Conservation (phyloP, 2,329 filamentous ascomycete genomes). For the Pseudogymnoascus sp. region DNA sequence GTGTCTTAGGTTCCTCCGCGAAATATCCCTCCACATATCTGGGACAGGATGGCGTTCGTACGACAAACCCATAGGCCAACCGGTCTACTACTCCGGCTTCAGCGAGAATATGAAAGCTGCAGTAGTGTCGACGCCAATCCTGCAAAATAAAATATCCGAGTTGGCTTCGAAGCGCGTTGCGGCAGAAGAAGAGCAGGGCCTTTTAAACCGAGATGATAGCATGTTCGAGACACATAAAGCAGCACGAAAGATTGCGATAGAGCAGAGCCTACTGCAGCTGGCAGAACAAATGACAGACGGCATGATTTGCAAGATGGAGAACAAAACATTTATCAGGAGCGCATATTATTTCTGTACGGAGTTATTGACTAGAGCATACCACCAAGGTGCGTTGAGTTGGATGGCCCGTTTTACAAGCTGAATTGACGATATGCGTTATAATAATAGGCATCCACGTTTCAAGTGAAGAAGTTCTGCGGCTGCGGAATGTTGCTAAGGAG, state of each 20-base stretch:
- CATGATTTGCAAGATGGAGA: conserved; percentile 99
- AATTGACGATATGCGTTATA: background rate
- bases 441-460: conserved; percentile 72
- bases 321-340: conserved; percentile 79
- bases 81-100: conserved; percentile 88
- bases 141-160: conserved; percentile 66
- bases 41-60: conserved; percentile 94
- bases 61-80: conserved; percentile 80
- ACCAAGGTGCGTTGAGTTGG: conserved; percentile 54
- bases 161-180: conserved; percentile 66
- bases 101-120: conserved; percentile 77
- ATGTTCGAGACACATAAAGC: conserved; percentile 44
- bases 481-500: conserved; percentile 72
- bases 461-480: conserved; percentile 79
- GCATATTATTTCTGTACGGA: conserved; percentile 88
- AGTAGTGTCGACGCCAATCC: conserved; percentile 66
- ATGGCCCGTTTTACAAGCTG: background rate
- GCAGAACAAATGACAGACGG: conserved; percentile 79
- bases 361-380: conserved; percentile 83
- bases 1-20: conserved; percentile 70
- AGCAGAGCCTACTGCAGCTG: conserved; percentile 66
- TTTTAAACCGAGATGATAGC: conserved; percentile 48
- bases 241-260: conserved; percentile 54
- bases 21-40: conserved; percentile 86
- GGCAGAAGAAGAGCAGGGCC: conserved; percentile 68